These are phyloP conservation scores for Cyberlindnera nakhonratchasimensis DNA, from an alignment of 805 yeast species.

Conservation along the genomic window DNA sequence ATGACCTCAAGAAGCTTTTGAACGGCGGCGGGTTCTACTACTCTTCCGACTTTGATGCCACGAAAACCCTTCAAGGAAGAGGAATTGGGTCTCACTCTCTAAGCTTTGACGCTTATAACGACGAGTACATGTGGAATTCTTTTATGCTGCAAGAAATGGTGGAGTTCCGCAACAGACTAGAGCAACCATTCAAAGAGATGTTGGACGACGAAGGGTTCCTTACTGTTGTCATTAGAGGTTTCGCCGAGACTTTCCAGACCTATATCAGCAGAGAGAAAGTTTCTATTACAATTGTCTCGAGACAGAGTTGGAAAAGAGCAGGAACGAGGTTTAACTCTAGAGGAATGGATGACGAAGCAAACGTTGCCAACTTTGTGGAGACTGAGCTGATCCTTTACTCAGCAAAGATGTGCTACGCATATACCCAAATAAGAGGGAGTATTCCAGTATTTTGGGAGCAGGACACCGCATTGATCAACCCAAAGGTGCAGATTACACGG, in stretches of 20 bases:
- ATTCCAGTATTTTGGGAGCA: constrained; percentile 99
- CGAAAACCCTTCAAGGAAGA: constrained; percentile 77
- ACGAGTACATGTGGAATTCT: constrained; percentile 95
- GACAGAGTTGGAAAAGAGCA: constrained; percentile 96
- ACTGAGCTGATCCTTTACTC: constrained; percentile 77
- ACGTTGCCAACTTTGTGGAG: constrained; percentile 94
- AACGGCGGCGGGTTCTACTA: constrained; percentile 89
- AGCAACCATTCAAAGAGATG: constrained; percentile 50
- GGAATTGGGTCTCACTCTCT: constrained; percentile 50
- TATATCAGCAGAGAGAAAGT: constrained; percentile 37
- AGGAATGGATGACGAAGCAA: constrained; percentile 93
- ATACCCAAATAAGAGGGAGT: constrained; percentile 89
- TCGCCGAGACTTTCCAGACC: constrained; percentile 71
- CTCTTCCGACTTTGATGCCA: constrained; percentile 88
- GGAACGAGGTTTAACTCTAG: constrained; percentile 95
- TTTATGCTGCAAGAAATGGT: constrained; percentile 62
- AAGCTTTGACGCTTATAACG: constrained; percentile 44
- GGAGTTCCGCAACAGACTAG: constrained; percentile 68
- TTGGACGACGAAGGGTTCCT: constrained; percentile 77
- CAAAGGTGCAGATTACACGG: constrained; percentile 70
- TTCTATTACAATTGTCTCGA: constrained; percentile 74
- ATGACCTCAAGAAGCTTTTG: constrained; percentile 69
- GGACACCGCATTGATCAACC: constrained; percentile 79
- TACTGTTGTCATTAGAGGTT: constrained; percentile 92
- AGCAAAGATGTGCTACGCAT: constrained; percentile 59